Evolutionary conservation across 768 basidiomycete genomes (phyloP).

Genomic region (Lactifluus echinatus): DNA sequence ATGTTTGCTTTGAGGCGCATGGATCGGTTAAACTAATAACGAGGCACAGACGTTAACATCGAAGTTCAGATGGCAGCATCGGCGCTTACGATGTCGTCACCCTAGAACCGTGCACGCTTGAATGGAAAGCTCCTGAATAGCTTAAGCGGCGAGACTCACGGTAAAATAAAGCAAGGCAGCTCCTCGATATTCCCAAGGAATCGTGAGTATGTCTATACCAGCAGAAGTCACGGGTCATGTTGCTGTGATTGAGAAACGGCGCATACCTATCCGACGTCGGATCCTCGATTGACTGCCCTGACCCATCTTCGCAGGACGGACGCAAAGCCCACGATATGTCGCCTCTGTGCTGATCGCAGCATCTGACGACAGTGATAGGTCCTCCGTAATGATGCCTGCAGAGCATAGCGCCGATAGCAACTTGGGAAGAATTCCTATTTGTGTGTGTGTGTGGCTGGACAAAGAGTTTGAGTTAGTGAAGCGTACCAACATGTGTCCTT

Average conservation of each 20-base stretch:
- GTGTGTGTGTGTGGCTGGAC: no score
- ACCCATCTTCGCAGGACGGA: constrained; percentile 2
- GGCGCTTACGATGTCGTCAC: constrained; percentile 75
- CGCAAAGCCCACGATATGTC: constrained; percentile 75
- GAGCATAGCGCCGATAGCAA: constrained; percentile 51
- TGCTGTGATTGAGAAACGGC: not conserved
- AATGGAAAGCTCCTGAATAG: not conserved
- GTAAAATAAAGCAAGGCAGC: constrained; percentile 92
- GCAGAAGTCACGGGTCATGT: not conserved
- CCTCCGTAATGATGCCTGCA: constrained; percentile 65
- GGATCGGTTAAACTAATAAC: constrained; percentile 74
- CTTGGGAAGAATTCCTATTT: constrained; percentile 53
- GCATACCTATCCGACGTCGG: constrained; percentile 56
- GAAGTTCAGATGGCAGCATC: not conserved
- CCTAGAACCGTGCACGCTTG: constrained; percentile 32
- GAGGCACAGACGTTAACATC: not conserved
- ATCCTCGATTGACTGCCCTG: constrained; percentile 33
- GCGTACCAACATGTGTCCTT: constrained; percentile 58
- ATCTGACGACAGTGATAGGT: constrained; percentile 57
- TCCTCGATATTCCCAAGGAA: constrained; percentile 72
- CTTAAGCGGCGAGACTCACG: constrained; percentile 31
- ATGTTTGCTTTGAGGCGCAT: constrained; percentile 77
- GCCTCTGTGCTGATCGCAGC: constrained; percentile 61
- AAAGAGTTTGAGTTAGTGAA: no score
- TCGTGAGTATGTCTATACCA: constrained; percentile 59